phyloP scores from a whole-genome alignment of 352 stramenopile genomes.

The Phytophthora meadii region DNA sequence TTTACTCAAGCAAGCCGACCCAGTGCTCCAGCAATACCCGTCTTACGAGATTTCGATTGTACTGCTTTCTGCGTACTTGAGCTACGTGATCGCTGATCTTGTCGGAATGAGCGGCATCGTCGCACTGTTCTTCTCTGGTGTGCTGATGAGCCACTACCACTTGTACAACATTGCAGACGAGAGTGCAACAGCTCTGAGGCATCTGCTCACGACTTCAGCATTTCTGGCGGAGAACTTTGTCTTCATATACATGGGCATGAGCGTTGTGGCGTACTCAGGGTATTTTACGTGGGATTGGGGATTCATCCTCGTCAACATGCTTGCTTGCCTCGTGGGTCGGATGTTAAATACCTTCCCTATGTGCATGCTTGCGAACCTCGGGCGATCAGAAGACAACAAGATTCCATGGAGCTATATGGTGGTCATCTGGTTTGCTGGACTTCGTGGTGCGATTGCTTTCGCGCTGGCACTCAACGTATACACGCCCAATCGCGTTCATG shows the following conservation, averaged over 20 bases:
- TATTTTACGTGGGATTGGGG: slow-evolving; percentile 88
- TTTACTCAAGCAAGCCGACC: slow-evolving; percentile 81
- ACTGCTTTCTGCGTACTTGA: slow-evolving; percentile 82
- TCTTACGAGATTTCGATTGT: slow-evolving; percentile 91
- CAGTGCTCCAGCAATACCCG: slow-evolving; percentile 75
- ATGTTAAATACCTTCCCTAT: slow-evolving; percentile 84
- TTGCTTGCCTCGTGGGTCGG: slow-evolving; percentile 69
- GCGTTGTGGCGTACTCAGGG: slow-evolving; percentile 77
- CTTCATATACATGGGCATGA: slow-evolving; percentile 89
- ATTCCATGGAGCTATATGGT: slow-evolving; percentile 84
- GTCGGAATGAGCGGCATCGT: slow-evolving; percentile 92
- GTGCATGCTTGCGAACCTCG: slow-evolving; percentile 76
- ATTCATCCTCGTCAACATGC: slow-evolving; percentile 79
- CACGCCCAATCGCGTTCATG: slow-evolving; percentile 58
- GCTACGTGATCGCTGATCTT: slow-evolving; percentile 81
- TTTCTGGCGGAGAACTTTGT: slow-evolving; percentile 91
- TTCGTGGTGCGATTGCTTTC: slow-evolving; percentile 94
- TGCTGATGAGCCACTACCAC: slow-evolving; percentile 90
- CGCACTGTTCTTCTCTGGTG: slow-evolving; percentile 94
- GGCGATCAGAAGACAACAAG: slow-evolving; percentile 62
- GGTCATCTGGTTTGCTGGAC: slow-evolving; percentile 93
- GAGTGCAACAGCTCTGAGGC: slow-evolving; percentile 74
- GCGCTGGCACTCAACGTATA: slow-evolving; percentile 82
- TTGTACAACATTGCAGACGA: slow-evolving; percentile 85
- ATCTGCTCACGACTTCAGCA: slow-evolving; percentile 79